Percentiles rank a stretch among this genome's conserved stretches.
These are phyloP conservation scores for Chlorella sorokiniana DNA, from an alignment of 139 green algal species.

Conservation along the genomic window DNA sequence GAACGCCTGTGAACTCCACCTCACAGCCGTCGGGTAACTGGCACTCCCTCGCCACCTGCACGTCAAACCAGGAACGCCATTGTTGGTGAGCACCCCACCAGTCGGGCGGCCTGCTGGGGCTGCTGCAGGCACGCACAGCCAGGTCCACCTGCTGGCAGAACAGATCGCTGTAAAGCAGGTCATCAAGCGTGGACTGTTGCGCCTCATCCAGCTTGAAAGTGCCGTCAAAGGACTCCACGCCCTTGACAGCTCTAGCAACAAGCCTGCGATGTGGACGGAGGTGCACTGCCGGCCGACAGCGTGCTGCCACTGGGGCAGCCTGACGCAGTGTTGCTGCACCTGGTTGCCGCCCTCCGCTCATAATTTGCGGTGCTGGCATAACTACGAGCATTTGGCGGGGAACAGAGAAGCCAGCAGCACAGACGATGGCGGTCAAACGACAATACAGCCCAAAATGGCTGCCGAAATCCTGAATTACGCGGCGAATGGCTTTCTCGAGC, in stretches of 20 bases:
- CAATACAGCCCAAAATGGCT: too few relatives aligned
- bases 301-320: too few relatives aligned
- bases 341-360: too few relatives aligned
- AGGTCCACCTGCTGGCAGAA: constrained; percentile 9
- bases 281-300: too few relatives aligned
- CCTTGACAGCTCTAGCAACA: not conserved
- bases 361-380: too few relatives aligned
- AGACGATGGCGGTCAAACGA: too few relatives aligned
- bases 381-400: too few relatives aligned
- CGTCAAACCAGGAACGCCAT: not conserved
- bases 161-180: constrained; percentile 18
- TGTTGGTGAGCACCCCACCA: not conserved
- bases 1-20: constrained; percentile 37
- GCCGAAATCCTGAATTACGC: too few relatives aligned
- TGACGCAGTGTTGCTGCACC: too few relatives aligned
- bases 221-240: not conserved
- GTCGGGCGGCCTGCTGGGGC: not conserved
- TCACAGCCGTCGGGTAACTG: constrained; percentile 24
- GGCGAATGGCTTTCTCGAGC: too few relatives aligned
- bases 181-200: not conserved
- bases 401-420: too few relatives aligned
- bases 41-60: constrained; percentile 25
- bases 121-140: not conserved
- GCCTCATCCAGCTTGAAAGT: not conserved
- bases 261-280: not conserved